Evolutionary conservation across 176 grass and related monocot species (phyloP).

Genomic region (Cocos nucifera): DNA sequence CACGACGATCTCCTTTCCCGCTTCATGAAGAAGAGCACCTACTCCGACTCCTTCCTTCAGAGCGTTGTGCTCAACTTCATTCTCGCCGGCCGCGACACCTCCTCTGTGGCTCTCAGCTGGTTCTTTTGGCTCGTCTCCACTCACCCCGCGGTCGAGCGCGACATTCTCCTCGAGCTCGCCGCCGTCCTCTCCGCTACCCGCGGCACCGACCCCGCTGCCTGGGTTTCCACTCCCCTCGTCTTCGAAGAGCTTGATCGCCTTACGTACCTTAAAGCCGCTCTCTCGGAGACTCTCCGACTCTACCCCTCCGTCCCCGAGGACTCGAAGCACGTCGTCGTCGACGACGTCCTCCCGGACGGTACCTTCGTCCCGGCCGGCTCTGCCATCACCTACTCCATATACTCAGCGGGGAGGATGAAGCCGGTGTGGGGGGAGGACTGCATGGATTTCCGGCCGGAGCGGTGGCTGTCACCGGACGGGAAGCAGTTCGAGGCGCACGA

Average conservation of each 20-base stretch:
- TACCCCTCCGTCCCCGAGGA: neutral
- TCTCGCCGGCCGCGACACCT: conserved; percentile 95
- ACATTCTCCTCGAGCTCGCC: conserved; percentile 62
- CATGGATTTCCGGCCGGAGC: neutral
- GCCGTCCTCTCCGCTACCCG: conserved; percentile 55
- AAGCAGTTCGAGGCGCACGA: neutral
- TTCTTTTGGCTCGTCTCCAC: conserved; percentile 99
- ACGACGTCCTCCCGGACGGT: conserved; percentile 1
- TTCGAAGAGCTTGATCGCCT: conserved; percentile 9
- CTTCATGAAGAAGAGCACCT: conserved; percentile 89
- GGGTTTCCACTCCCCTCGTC: conserved; percentile 24
- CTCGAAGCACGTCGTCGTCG: neutral
- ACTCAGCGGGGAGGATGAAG: conserved; percentile 7
- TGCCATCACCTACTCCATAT: neutral
- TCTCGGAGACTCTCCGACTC: conserved; percentile 1
- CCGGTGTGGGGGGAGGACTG: conserved; percentile 3
- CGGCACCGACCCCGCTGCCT: conserved; percentile 33
- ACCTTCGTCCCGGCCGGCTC: neutral
- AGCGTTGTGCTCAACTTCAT: conserved; percentile 98
- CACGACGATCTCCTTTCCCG: conserved; percentile 96
- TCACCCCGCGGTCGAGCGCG: conserved; percentile 50
- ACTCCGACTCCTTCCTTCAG: conserved; percentile 81
- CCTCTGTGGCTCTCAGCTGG: conserved; percentile 90
- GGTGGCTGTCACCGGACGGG: conserved; percentile 1
- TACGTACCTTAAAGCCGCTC: conserved; percentile 5